Evolutionary conservation across 73 alveolate species (phyloP).

Genomic region (Paramecium pentaurelia): DNA sequence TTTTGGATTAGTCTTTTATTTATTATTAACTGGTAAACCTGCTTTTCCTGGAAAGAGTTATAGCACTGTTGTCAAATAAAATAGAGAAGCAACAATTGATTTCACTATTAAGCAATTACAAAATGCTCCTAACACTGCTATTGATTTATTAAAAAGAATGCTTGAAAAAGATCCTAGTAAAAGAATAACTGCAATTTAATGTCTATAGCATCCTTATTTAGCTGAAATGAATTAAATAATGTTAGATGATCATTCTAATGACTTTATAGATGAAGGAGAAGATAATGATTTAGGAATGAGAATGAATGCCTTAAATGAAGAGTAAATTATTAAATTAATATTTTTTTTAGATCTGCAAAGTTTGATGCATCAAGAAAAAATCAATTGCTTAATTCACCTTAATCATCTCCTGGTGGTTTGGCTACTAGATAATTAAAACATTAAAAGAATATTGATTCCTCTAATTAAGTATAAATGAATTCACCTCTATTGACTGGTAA

Average conservation of each 20-base stretch:
- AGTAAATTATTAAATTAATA: neutral
- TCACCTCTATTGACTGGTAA: slow-evolving; percentile 26
- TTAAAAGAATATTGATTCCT: slow-evolving; percentile 10
- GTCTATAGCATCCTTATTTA: neutral
- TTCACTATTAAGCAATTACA: neutral
- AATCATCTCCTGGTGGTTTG: neutral
- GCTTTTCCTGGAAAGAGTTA: slow-evolving; percentile 50
- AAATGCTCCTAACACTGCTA: neutral
- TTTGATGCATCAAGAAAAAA: neutral
- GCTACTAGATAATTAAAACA: neutral
- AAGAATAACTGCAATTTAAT: neutral
- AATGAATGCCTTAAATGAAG: slow-evolving; percentile 32
- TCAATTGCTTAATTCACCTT: slow-evolving; percentile 11
- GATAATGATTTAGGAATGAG: neutral
- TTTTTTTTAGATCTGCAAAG: neutral
- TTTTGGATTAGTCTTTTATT: slow-evolving; percentile 20
- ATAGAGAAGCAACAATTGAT: slow-evolving; percentile 29
- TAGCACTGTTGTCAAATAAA: slow-evolving; percentile 39
- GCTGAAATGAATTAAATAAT: neutral
- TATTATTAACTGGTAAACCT: slow-evolving; percentile 26
- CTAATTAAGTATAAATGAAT: neutral
- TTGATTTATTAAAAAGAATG: slow-evolving; percentile 37
- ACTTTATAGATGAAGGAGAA: slow-evolving; percentile 10
- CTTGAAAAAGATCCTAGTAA: slow-evolving; percentile 28
- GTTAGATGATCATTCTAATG: neutral